Evolutionary conservation across 1,139 yeast species (phyloP).

Genomic region (Yamadazyma blattariae): DNA sequence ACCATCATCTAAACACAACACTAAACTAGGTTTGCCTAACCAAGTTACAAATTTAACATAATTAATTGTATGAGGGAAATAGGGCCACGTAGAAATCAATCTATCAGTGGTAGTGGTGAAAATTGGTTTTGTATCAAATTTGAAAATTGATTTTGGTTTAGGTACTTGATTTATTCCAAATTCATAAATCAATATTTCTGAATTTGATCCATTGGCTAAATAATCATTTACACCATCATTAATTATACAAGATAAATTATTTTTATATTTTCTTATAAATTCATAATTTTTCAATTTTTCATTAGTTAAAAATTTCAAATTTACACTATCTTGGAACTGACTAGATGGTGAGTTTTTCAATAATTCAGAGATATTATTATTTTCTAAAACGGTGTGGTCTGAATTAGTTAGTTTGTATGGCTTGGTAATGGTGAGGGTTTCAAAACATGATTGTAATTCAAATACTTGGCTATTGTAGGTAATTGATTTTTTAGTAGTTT

Average conservation of each 20-base stretch:
- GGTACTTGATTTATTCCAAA: constrained; percentile 29
- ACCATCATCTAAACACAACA: constrained; percentile 59
- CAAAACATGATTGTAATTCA: too few species aligned
- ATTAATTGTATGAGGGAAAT: constrained; percentile 58
- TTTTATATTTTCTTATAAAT: constrained; percentile 30
- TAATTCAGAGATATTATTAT: constrained; percentile 3
- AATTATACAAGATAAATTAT: constrained; percentile 27
- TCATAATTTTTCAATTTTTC: constrained; percentile 19
- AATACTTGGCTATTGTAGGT: too few species aligned
- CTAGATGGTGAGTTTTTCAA: constrained; percentile 24
- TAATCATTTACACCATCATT: constrained; percentile 15
- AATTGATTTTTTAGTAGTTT: not conserved
- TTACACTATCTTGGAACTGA: constrained; percentile 27
- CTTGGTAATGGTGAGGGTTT: not conserved
- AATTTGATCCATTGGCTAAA: constrained; percentile 26
- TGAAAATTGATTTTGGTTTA: constrained; percentile 18
- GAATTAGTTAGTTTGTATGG: constrained; percentile 9
- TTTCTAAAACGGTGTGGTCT: constrained; percentile 2
- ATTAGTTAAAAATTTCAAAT: constrained; percentile 22
- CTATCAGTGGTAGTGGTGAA: constrained; percentile 37
- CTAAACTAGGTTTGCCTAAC: constrained; percentile 38
- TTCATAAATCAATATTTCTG: constrained; percentile 27
- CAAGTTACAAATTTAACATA: constrained; percentile 26
- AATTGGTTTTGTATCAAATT: constrained; percentile 40
- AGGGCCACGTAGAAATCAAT: constrained; percentile 45